A percentile compares a stretch with the other conserved stretches of the same genome.
phyloP scores from a whole-genome alignment of 2,329 filamentous ascomycete species.

The Cercospora brassicicola region DNA sequence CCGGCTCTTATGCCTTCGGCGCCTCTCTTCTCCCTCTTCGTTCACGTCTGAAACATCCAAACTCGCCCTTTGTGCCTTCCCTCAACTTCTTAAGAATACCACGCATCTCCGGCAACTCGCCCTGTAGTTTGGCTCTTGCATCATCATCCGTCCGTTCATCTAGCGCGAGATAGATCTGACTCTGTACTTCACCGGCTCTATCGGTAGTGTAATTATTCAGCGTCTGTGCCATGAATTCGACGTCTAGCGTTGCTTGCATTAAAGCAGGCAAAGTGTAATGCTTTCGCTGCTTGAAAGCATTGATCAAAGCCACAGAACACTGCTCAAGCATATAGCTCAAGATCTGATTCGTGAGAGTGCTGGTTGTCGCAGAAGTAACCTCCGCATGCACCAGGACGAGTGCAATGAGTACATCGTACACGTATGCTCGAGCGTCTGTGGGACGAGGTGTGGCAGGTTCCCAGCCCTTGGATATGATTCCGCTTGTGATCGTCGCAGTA shows the following conservation, averaged over 20 bases:
- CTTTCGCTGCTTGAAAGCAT: constrained; percentile 65
- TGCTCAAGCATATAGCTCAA: constrained; percentile 85
- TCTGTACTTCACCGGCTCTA: constrained; percentile 75
- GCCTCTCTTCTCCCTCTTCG: constrained; percentile 15
- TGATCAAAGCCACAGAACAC: constrained; percentile 74
- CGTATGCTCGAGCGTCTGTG: constrained; percentile 77
- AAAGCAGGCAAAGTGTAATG: constrained; percentile 76
- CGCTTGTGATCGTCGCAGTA: constrained; percentile 67
- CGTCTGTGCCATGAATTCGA: constrained; percentile 95
- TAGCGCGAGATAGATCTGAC: constrained; percentile 86
- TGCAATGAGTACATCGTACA: constrained; percentile 80
- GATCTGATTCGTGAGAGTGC: constrained; percentile 74
- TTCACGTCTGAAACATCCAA: constrained; percentile 47
- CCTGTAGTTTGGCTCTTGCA: constrained; percentile 75
- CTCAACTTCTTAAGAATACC: constrained; percentile 79
- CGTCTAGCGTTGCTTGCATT: constrained; percentile 96
- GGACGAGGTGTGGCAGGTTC: constrained; percentile 52
- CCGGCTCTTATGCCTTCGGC: neutral
- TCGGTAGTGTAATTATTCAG: constrained; percentile 87
- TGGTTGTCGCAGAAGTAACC: constrained; percentile 52
- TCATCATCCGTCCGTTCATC: constrained; percentile 87
- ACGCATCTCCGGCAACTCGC: constrained; percentile 86
- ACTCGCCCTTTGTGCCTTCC: constrained; percentile 80
- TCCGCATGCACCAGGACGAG: constrained; percentile 84
- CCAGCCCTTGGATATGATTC: constrained; percentile 73